These are phyloP conservation scores for Sphaerobolus stellatus DNA, from an alignment of 1,284 basidiomycete species.

Conservation along the genomic window DNA sequence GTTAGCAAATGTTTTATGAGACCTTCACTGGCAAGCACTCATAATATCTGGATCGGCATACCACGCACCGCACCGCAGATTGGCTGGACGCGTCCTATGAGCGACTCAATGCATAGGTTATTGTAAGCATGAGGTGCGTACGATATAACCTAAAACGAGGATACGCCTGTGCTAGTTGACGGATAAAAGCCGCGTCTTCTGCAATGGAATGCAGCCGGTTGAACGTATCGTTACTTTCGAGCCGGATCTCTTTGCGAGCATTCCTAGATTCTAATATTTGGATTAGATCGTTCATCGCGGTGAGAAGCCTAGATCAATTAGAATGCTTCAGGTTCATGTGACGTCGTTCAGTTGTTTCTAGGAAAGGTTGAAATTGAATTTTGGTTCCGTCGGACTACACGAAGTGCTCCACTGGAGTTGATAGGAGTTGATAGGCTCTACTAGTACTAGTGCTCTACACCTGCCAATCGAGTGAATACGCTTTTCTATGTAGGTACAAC, in stretches of 20 bases:
- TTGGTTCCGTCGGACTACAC: no score
- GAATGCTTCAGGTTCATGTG: no score
- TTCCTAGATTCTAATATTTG: slow-evolving; percentile 8
- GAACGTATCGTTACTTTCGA: slow-evolving; percentile 73
- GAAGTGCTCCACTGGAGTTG: no score
- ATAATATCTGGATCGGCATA: slow-evolving; percentile 77
- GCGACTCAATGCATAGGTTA: neutral
- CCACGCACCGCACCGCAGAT: slow-evolving; percentile 94
- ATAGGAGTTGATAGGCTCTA: no score
- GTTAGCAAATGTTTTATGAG: slow-evolving; percentile 6
- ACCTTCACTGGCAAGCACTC: slow-evolving; percentile 19
- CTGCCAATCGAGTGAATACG: no score
- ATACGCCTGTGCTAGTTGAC: slow-evolving; percentile 56
- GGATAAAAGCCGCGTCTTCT: slow-evolving; percentile 74
- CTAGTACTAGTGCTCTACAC: no score
- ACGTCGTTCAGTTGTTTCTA: no score
- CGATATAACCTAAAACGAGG: slow-evolving; percentile 62
- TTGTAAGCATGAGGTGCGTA: slow-evolving; percentile 35
- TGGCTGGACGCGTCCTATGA: slow-evolving; percentile 63
- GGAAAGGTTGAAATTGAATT: no score
- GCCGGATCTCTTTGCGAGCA: slow-evolving; percentile 52
- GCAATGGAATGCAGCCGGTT: slow-evolving; percentile 85
- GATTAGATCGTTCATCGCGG: neutral
- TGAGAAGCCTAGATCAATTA: no score
- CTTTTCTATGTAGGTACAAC: no score